phyloP scores from a whole-genome alignment of 2,329 filamentous ascomycete species.

The Anthostomella pinea region DNA sequence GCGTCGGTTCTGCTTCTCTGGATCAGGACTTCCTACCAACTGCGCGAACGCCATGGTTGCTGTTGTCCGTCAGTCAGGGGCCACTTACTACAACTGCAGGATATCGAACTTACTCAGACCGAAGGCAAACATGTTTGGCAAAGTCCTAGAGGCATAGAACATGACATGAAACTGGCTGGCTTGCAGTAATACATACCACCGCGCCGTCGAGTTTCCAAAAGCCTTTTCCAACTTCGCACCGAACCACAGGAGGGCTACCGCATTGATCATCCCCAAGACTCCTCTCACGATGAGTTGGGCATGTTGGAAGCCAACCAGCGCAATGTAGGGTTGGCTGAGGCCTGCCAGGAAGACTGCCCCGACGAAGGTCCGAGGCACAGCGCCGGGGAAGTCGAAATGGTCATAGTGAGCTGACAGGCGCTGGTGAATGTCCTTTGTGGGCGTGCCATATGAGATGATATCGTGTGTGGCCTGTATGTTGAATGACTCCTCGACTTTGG shows the following conservation, averaged over 20 bases:
- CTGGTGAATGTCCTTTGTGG: slow-evolving; percentile 50
- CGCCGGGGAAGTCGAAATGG: slow-evolving; percentile 85
- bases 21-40: slow-evolving; percentile 37
- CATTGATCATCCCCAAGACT: slow-evolving; percentile 77
- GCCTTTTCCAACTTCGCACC: slow-evolving; percentile 59
- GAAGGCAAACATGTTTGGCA: slow-evolving; percentile 98
- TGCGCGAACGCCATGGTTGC: slow-evolving; percentile 63
- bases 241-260: slow-evolving; percentile 64
- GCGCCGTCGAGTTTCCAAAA: slow-evolving; percentile 65
- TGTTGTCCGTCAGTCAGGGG: slow-evolving; percentile 34
- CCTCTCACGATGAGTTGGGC: slow-evolving; percentile 66
- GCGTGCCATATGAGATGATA: slow-evolving; percentile 77
- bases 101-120: slow-evolving; percentile 74
- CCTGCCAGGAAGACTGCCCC: slow-evolving; percentile 76
- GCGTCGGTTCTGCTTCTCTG: slow-evolving; percentile 37
- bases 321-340: slow-evolving; percentile 64
- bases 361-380: slow-evolving; percentile 86
- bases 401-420: slow-evolving; percentile 70
- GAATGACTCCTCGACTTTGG: slow-evolving; percentile 98
- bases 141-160: slow-evolving; percentile 86
- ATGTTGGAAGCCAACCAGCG: slow-evolving; percentile 52
- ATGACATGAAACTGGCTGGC: slow-evolving; percentile 86
- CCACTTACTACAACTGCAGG: too few relatives aligned
- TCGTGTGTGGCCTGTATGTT: slow-evolving; percentile 94
- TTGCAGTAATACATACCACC: slow-evolving; percentile 79